Evolutionary conservation across 345 rosid species (phyloP).

Genomic region (Cardamine occulta): DNA sequence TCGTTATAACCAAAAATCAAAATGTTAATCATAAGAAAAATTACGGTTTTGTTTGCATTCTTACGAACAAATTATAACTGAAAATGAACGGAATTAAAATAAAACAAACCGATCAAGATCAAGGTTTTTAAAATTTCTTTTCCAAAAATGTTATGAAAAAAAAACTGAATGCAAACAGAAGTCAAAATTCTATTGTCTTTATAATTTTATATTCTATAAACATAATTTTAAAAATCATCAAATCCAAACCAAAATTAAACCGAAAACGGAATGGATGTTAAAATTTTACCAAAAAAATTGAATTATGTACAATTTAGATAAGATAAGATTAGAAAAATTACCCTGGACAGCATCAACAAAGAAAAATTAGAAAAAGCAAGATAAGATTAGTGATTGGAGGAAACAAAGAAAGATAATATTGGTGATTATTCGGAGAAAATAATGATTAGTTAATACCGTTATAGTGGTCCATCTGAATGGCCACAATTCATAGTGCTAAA

Average conservation of each 20-base stretch:
- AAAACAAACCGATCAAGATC: neutral
- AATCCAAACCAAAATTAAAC: neutral
- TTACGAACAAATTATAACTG: neutral
- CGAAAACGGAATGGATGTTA: neutral
- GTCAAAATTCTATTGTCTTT: neutral
- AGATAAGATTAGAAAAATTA: too few relatives aligned
- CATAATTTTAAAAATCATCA: neutral
- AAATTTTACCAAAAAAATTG: too few relatives aligned
- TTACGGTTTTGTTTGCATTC: neutral
- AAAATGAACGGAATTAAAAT: neutral
- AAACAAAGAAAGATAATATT: neutral
- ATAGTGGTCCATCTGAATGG: conserved; percentile 38
- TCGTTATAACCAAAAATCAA: neutral
- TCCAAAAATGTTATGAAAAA: too few relatives aligned
- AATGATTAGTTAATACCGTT: conserved; percentile 43
- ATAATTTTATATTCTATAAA: neutral
- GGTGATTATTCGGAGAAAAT: neutral
- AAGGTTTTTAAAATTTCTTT: neutral
- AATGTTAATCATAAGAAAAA: neutral
- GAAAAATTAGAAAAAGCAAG: neutral
- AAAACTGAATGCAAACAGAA: neutral
- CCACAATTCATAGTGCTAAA: conserved; percentile 12
- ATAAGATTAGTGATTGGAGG: conserved; percentile 9
- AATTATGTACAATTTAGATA: neutral
- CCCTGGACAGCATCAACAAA: neutral